Conservation (phyloP, 495 filamentous ascomycete species). For the Neurospora cerealis region DNA sequence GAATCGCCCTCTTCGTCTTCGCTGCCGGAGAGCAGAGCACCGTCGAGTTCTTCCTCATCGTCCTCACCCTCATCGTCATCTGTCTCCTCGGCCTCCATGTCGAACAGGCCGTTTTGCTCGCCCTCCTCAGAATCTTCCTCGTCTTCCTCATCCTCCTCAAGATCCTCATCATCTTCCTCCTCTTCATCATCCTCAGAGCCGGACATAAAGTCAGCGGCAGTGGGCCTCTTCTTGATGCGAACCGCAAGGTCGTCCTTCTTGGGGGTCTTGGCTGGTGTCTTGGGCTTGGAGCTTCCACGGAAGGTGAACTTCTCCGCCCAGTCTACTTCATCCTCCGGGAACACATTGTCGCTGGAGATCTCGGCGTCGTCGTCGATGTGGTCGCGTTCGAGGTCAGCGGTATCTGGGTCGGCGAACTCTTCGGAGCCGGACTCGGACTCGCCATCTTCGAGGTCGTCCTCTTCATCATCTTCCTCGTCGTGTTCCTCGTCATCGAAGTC, state of each 20-base stretch:
- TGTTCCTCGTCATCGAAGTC: constrained; percentile 33
- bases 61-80: constrained; percentile 13
- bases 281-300: constrained; percentile 40
- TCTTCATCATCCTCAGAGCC: constrained; percentile 30
- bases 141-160: constrained; percentile 18
- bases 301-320: constrained; percentile 44
- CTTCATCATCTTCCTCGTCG: constrained; percentile 29
- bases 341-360: constrained; percentile 53
- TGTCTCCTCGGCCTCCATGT: constrained; percentile 14
- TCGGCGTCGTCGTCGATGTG: constrained; percentile 43
- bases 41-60: constrained; percentile 18
- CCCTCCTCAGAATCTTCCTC: constrained; percentile 24
- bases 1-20: constrained; percentile 17
- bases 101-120: constrained; percentile 8
- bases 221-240: constrained; percentile 25
- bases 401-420: constrained; percentile 38
- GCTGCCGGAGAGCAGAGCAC: constrained; percentile 12
- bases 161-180: constrained; percentile 4
- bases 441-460: constrained; percentile 12
- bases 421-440: constrained; percentile 22
- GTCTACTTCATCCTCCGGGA: constrained; percentile 46
- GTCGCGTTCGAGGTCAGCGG: constrained; percentile 35
- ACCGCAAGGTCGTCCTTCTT: constrained; percentile 3
- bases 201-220: constrained; percentile 43
- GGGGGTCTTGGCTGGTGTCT: constrained; percentile 14